Evolutionary conservation across 1,284 basidiomycete genomes (phyloP), one percentile per base, ranked within the genome.

Genomic region (Ceratobasidium sp.): DNA sequence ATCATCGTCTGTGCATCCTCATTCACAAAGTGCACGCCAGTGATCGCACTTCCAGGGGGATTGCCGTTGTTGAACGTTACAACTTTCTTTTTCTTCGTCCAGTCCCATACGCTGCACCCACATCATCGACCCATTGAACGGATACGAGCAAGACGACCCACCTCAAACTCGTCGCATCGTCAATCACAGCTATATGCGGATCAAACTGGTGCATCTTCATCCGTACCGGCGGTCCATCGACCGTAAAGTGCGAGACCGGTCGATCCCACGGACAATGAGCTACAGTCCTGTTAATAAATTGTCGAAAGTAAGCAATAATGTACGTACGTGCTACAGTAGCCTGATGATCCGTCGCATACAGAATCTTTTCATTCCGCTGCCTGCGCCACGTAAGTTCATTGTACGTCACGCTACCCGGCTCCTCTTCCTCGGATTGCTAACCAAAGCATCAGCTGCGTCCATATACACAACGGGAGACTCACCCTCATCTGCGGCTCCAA

Each of bases 401-500:
- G 77, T 96, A 98, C 75, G 92, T 89, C 53, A 92, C 82, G 72
- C 93, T 96, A 2, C 96, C 96, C 17, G 96, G 94, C 78, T 99
- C 97, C 76, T 98, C 95, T 3, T 88, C 88, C 77, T 99, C 96
- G 20, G 93, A 88, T 85, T 95, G 91, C 92, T 94, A 73, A 29
- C n/a, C n/a, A 71, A 54, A 71, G 20, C 6, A 22, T 32, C 55
- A 40, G 49, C 20, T 29, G 17, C 57, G 65, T 65, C 42, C 20
- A 54, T 20, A 31, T 22, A 17, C 10, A 3, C 60, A 47, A 40
- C 13, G 29, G 3, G 6, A 17, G 7, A 80, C 88, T 75, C 75
- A 94, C 93, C 82, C 93, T 90, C 95, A 98, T 97, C 79, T 97
- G 96, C 3, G 96, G 95, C 79, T 98, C 96, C 72, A 93, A 95